Evolutionary conservation across 2,329 filamentous ascomycete genomes (phyloP).

Genomic region (Rhinocladiella similis): DNA sequence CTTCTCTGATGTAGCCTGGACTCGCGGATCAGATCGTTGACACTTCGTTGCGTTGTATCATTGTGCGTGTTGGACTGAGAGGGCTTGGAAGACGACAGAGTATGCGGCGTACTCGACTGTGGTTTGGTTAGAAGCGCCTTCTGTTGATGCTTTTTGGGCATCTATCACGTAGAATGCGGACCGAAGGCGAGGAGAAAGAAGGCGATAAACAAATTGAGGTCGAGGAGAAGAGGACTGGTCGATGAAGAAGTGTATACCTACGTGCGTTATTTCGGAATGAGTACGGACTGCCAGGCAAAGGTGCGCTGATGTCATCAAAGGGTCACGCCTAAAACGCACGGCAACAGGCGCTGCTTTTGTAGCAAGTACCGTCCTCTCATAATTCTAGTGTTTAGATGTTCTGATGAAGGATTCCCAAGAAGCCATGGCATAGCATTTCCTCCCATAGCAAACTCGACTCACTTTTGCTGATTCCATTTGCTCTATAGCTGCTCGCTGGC

Average conservation of each 20-base stretch:
- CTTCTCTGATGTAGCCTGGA: slow-evolving; percentile 45
- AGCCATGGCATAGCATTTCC: no score
- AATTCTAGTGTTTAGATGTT: no score
- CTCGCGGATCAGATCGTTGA: slow-evolving; percentile 50
- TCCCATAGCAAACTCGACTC: no score
- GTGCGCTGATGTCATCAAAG: not conserved
- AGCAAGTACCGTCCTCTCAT: no score
- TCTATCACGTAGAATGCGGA: slow-evolving; percentile 25
- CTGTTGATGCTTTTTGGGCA: slow-evolving; percentile 50
- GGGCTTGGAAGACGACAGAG: slow-evolving; percentile 35
- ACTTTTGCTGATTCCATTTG: no score
- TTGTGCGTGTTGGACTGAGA: slow-evolving; percentile 26
- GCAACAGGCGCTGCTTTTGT: no score
- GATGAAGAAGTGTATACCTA: not conserved
- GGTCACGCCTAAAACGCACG: no score
- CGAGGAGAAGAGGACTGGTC: not conserved
- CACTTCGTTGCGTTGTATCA: slow-evolving; percentile 36
- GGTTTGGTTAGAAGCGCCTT: slow-evolving; percentile 42
- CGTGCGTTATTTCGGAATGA: not conserved
- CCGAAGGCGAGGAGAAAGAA: not conserved
- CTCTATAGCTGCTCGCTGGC: no score
- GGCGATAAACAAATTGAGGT: not conserved
- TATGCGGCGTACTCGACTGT: slow-evolving; percentile 40
- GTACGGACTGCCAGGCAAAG: no score
- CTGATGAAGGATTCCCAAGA: no score